Evolutionary conservation across 139 green algal species (phyloP).

Genomic region (Asterochloris sp.): DNA sequence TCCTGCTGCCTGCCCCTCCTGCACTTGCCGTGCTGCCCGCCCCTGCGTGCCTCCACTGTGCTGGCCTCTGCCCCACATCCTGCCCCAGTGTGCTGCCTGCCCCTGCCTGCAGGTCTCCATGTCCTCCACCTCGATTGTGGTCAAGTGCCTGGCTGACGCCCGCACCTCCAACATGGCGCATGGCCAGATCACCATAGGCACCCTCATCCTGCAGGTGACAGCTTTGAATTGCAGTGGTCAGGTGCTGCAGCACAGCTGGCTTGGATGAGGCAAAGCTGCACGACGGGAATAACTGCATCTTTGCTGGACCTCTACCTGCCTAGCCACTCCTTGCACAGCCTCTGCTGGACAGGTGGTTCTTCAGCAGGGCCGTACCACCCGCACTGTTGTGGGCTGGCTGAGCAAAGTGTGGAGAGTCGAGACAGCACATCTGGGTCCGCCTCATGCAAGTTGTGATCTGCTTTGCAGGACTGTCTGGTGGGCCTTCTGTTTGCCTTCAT

Average conservation of each 20-base stretch:
- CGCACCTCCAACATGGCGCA: constrained; percentile 45
- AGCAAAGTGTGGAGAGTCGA: no score
- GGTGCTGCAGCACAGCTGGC: background rate
- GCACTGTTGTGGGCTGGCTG: background rate
- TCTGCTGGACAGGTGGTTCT: no score
- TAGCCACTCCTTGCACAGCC: no score
- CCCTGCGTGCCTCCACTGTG: no score
- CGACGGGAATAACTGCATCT: no score
- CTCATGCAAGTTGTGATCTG: constrained; percentile 14
- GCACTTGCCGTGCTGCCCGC: no score
- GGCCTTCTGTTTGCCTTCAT: constrained; percentile 95
- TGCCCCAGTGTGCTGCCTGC: background rate
- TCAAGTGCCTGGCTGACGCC: constrained; percentile 81
- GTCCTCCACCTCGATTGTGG: constrained; percentile 80
- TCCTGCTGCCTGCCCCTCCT: no score
- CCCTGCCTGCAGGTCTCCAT: constrained; percentile 45
- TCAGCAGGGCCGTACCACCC: no score
- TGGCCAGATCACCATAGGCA: constrained; percentile 92
- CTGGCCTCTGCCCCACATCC: no score
- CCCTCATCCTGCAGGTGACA: constrained; percentile 70
- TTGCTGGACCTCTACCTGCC: no score
- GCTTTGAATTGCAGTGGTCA: background rate
- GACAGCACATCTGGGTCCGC: background rate
- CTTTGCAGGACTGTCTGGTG: constrained; percentile 80
- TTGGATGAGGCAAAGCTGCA: background rate